Percentiles rank a stretch among this genome's conserved stretches.
Conservation (phyloP, 371 early-diverging fungal genomes). For the Mortierella sp. region DNA sequence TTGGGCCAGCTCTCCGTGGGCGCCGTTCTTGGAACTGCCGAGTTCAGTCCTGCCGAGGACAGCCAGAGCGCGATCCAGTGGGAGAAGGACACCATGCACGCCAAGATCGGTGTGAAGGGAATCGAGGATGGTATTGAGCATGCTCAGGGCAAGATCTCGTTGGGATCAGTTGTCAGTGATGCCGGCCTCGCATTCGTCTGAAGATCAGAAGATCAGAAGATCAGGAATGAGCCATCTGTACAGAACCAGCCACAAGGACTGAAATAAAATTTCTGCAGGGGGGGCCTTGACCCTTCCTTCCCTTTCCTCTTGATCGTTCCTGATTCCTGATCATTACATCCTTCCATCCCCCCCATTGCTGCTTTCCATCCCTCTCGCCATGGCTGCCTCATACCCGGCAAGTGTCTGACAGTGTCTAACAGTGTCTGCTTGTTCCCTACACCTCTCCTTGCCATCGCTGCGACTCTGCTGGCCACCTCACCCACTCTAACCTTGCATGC, state of each 20-base stretch:
- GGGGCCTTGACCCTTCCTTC: neutral
- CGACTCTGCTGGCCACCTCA: too few species aligned
- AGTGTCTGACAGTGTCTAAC: conserved; percentile 1
- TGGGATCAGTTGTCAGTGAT: conserved; percentile 8
- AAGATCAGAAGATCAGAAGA: neutral
- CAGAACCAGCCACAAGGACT: too few species aligned
- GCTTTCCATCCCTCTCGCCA: conserved; percentile 4
- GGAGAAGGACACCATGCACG: conserved; percentile 7
- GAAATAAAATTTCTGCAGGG: neutral
- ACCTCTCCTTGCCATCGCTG: neutral
- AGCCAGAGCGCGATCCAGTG: conserved; percentile 28
- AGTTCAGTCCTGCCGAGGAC: conserved; percentile 9
- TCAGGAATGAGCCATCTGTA: too few species aligned
- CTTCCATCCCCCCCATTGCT: neutral
- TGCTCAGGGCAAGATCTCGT: neutral
- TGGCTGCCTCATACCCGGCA: conserved; percentile 32
- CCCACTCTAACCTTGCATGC: neutral
- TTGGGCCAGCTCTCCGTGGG: conserved; percentile 21
- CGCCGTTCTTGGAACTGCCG: conserved; percentile 9
- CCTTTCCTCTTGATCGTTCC: neutral
- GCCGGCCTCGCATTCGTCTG: conserved; percentile 28
- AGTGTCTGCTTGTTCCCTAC: neutral
- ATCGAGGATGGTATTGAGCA: conserved; percentile 8
- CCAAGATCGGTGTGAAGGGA: conserved; percentile 29
- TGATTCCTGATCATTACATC: neutral